Evolutionary conservation across 495 filamentous ascomycete genomes (phyloP).

Genomic region (Penicillium bialowiezense): DNA sequence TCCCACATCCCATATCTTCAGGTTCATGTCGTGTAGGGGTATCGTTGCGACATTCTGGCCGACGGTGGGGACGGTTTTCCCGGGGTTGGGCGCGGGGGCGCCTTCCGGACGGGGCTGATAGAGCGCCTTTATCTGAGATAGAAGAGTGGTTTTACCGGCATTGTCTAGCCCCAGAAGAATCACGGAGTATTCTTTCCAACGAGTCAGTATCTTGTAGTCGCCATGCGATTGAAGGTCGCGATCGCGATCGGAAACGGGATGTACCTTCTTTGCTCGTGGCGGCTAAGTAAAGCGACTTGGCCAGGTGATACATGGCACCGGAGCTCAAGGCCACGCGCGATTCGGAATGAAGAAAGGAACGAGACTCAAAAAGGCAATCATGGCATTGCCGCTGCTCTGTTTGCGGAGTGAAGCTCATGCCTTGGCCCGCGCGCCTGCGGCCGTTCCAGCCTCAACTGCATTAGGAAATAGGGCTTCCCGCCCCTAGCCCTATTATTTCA

Average conservation of each 20-base stretch:
- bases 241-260: not conserved
- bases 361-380: slow-evolving; percentile 14
- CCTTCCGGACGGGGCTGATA: slow-evolving; percentile 64
- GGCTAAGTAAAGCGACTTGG: slow-evolving; percentile 89
- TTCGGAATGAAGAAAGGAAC: slow-evolving; percentile 14
- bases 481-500: no score
- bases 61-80: slow-evolving; percentile 89
- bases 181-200: slow-evolving; percentile 80
- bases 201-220: slow-evolving; percentile 5
- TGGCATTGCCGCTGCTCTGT: slow-evolving; percentile 15
- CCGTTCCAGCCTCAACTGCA: slow-evolving; percentile 28
- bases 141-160: slow-evolving; percentile 96
- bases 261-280: slow-evolving; percentile 93
- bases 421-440: not conserved
- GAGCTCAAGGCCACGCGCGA: slow-evolving; percentile 11
- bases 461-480: slow-evolving; percentile 35
- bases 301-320: slow-evolving; percentile 84
- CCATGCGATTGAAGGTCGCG: not conserved
- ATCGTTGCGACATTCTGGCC: slow-evolving; percentile 95
- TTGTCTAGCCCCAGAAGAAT: slow-evolving; percentile 97
- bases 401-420: slow-evolving; percentile 5
- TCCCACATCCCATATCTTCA: slow-evolving; percentile 98
- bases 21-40: slow-evolving; percentile 82
- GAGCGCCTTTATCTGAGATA: slow-evolving; percentile 89
- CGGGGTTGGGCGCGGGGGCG: slow-evolving; percentile 48